Percentiles rank a stretch among this genome's conserved stretches.
Conservation (phyloP, 1,139 yeast genomes). For the Yamadazyma triangularis region DNA sequence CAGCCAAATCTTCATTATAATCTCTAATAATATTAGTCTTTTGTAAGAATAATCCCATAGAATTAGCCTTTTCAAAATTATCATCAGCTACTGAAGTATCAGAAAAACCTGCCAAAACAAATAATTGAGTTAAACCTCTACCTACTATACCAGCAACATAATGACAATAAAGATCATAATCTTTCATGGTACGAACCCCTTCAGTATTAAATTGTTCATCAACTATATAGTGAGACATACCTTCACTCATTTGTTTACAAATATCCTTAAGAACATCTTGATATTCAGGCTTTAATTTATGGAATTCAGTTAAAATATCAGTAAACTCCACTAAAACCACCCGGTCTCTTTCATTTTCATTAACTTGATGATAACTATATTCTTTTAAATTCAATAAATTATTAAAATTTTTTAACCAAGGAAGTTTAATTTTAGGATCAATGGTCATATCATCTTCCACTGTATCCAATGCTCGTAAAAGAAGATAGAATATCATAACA, state of each 20-base stretch:
- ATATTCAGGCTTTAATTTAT: slow-evolving; percentile 67
- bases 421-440: slow-evolving; percentile 65
- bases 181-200: slow-evolving; percentile 75
- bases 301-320: slow-evolving; percentile 63
- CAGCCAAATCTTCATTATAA: slow-evolving; percentile 85
- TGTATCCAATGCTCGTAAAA: slow-evolving; percentile 90
- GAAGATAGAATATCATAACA: slow-evolving; percentile 76
- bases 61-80: slow-evolving; percentile 57
- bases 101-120: slow-evolving; percentile 64
- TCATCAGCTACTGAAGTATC: slow-evolving; percentile 47
- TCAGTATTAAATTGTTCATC: slow-evolving; percentile 73
- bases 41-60: slow-evolving; percentile 95
- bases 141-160: slow-evolving; percentile 98
- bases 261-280: slow-evolving; percentile 76
- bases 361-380: slow-evolving; percentile 79
- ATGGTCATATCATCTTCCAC: slow-evolving; percentile 95
- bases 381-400: slow-evolving; percentile 55
- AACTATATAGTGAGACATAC: slow-evolving; percentile 92
- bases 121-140: slow-evolving; percentile 83
- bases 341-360: slow-evolving; percentile 77
- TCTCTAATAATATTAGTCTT: slow-evolving; percentile 96
- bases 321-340: slow-evolving; percentile 75
- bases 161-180: slow-evolving; percentile 89
- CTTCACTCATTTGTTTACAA: slow-evolving; percentile 86
- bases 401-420: slow-evolving; percentile 67